A percentile compares a stretch with the other conserved stretches of the same genome.
Conservation (phyloP, 2,329 filamentous ascomycete species). For the Hortaea werneckii region DNA sequence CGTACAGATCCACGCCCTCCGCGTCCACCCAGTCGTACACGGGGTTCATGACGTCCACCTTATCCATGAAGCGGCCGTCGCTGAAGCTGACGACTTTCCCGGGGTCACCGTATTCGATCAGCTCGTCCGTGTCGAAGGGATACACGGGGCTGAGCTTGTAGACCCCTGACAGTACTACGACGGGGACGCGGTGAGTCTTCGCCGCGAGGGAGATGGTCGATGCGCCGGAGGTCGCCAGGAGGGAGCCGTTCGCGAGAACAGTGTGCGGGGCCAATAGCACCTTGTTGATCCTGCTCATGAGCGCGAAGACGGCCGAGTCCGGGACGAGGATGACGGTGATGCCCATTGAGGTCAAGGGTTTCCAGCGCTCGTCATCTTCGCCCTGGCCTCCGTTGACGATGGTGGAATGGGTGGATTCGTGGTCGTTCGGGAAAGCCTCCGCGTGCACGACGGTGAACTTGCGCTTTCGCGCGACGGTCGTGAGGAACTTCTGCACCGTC, state of each 20-base stretch:
- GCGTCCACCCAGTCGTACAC: conserved; percentile 74
- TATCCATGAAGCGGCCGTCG: conserved; percentile 68
- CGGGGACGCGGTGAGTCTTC: conserved; percentile 68
- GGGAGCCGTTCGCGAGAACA: conserved; percentile 77
- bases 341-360: conserved; percentile 66
- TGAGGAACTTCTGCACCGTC: conserved; percentile 80
- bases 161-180: conserved; percentile 80
- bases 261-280: conserved; percentile 83
- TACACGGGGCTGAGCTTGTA: conserved; percentile 91
- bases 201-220: conserved; percentile 76
- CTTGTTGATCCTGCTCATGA: conserved; percentile 93
- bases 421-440: conserved; percentile 61
- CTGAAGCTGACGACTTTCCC: conserved; percentile 66
- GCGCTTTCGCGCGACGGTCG: conserved; percentile 77
- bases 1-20: conserved; percentile 67
- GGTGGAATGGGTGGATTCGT: conserved; percentile 51
- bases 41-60: conserved; percentile 67
- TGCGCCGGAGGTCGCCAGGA: conserved; percentile 76
- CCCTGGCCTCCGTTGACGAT: conserved; percentile 44
- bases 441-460: conserved; percentile 86
- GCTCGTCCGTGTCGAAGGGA: conserved; percentile 67
- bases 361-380: conserved; percentile 49
- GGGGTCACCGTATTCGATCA: conserved; percentile 81
- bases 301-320: conserved; percentile 76
- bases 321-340: conserved; percentile 76